These are phyloP conservation scores for Pseudocercospora ulei DNA, from an alignment of 2,329 filamentous ascomycete genomes.

Conservation along the genomic window DNA sequence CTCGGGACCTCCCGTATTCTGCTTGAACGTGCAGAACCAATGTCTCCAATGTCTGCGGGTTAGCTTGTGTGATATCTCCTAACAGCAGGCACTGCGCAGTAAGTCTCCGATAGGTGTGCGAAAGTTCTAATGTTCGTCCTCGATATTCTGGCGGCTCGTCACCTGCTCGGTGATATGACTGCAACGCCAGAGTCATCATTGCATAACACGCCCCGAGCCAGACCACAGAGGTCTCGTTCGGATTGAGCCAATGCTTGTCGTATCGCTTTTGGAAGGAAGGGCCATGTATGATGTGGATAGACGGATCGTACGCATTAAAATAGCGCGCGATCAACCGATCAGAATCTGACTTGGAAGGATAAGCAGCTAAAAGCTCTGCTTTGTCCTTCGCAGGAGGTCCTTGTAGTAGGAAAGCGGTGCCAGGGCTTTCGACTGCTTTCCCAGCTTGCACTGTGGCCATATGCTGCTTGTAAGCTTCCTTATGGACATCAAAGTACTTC, in stretches of 20 bases:
- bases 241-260: conserved; percentile 60
- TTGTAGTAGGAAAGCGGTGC: conserved; percentile 70
- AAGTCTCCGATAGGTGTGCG: conserved; percentile 53
- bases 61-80: conserved; percentile 66
- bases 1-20: conserved; percentile 62
- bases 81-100: conserved; percentile 69
- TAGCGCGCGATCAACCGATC: conserved; percentile 78
- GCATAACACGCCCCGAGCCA: conserved; percentile 71
- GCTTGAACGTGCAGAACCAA: conserved; percentile 66
- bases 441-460: conserved; percentile 63
- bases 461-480: conserved; percentile 78
- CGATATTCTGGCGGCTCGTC: conserved; percentile 72
- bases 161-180: conserved; percentile 68
- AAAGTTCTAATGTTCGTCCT: conserved; percentile 48
- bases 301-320: conserved; percentile 69
- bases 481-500: conserved; percentile 75
- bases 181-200: conserved; percentile 64
- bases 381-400: conserved; percentile 59
- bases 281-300: conserved; percentile 50
- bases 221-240: conserved; percentile 61
- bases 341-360: conserved; percentile 74
- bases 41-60: conserved; percentile 67
- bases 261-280: conserved; percentile 73
- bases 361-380: conserved; percentile 64
- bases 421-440: conserved; percentile 51